Base-by-base conservation (phyloP, 2,329 filamentous ascomycete species). In the Cladosporium sp. region DNA sequence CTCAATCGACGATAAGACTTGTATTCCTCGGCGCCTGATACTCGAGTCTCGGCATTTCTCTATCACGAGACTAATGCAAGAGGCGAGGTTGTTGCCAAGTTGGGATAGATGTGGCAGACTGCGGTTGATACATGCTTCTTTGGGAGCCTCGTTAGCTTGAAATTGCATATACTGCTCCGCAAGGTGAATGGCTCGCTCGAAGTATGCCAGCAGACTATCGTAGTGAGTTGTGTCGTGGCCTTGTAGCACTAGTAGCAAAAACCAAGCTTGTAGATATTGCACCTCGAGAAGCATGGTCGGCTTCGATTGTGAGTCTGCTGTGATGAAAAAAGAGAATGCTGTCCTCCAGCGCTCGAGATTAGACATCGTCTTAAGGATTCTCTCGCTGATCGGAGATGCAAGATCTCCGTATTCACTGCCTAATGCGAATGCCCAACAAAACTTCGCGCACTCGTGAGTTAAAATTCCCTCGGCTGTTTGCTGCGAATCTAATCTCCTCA, bases 11-110 rank as follows among this genome's bases (percentile, higher is more conserved):
- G 24, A 19, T 7, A 55, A 20, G 8, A 54, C 22, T 9, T 27
- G 20, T 24, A 54, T 47, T 3, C 36, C 45, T 13, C 47, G 50
- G n/a, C 47, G 51, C 15, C 53, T 45, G 29, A 55, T 42, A 13
- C 22, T 15, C 9, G 47, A 41, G 17, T 50, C 45, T 37, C 53
- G 53, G 27, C 50, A 52, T 22, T 41, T 48, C 13, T 52, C 43
- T 11, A 52, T 20, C 4, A 50, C 52, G 7, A 52, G 12, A 22
- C 41, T 47, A 24, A 55, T 20, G 4, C 36, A 32, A 17, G 41
- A 34, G 3, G 40, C 40, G 12, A 53, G 13, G n/a, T 47, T 45
- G 7, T 42, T 52, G 5, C 51, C 51, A 12, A 53, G 15, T 18
- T 43, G 19, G 7, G 41, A 27, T 7, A 49, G 20, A 5, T 7